Percentiles rank a stretch among this genome's conserved stretches.
These are phyloP conservation scores for Chlamydomonas asymmetrica DNA, from an alignment of 139 green algal genomes.

Conservation along the genomic window DNA sequence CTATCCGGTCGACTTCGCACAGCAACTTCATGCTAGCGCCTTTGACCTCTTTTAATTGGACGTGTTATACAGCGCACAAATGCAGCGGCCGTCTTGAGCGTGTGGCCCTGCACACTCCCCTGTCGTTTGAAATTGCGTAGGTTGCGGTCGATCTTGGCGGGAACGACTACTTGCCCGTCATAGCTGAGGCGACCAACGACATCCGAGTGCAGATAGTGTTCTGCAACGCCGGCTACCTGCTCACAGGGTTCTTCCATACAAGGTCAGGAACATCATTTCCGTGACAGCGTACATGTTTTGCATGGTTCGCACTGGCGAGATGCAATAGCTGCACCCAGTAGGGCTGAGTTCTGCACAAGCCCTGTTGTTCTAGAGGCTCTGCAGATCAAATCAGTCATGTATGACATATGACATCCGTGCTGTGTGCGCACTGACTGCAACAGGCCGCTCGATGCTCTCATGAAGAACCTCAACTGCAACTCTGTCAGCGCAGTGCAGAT, in stretches of 20 bases:
- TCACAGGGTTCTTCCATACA: conserved; percentile 91
- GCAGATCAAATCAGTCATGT: no score
- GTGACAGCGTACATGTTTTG: not conserved
- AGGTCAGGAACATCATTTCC: conserved; percentile 30
- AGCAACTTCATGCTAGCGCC: no score
- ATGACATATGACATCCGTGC: not conserved
- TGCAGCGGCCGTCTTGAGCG: no score
- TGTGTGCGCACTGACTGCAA: not conserved
- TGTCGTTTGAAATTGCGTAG: no score
- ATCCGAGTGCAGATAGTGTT: conserved; percentile 89
- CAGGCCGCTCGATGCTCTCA: conserved; percentile 69
- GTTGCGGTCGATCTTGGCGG: conserved; percentile 79
- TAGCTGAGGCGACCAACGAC: conserved; percentile 76
- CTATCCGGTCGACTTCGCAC: no score
- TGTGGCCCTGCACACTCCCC: no score
- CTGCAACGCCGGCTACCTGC: conserved; percentile 94
- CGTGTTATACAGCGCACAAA: no score
- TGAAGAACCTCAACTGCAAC: conserved; percentile 94
- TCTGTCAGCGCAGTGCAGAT: conserved; percentile 80
- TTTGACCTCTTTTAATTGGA: no score
- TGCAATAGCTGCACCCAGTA: no score
- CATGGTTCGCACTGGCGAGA: no score
- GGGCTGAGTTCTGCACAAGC: no score
- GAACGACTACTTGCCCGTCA: conserved; percentile 72
- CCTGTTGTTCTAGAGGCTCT: no score